Evolutionary conservation across 2,329 filamentous ascomycete species (phyloP).

Genomic region (Ophiostoma sp.): DNA sequence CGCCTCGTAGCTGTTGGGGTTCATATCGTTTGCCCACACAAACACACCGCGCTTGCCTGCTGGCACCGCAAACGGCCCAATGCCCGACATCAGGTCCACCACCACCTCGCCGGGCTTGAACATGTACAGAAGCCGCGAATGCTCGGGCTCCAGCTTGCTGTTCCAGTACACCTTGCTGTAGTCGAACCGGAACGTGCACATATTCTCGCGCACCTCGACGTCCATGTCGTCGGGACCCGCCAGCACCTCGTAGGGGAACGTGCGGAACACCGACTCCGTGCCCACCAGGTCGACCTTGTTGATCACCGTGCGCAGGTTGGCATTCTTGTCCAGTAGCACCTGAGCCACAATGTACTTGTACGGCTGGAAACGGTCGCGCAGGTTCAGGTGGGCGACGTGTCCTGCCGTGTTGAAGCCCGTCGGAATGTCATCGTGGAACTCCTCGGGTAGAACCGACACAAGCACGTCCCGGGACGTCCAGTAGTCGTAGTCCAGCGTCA

Average conservation of each 20-base stretch:
- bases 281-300: slow-evolving; percentile 93
- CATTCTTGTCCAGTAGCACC: slow-evolving; percentile 86
- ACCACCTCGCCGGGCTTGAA: slow-evolving; percentile 85
- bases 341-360: slow-evolving; percentile 83
- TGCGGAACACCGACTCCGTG: slow-evolving; percentile 76
- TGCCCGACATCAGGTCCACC: slow-evolving; percentile 94
- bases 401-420: slow-evolving; percentile 83
- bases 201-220: slow-evolving; percentile 74
- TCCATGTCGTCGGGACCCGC: slow-evolving; percentile 75
- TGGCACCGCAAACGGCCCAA: slow-evolving; percentile 90
- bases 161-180: slow-evolving; percentile 99
- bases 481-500: slow-evolving; percentile 74
- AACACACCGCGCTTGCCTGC: slow-evolving; percentile 86
- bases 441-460: slow-evolving; percentile 70
- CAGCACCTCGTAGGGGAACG: slow-evolving; percentile 87
- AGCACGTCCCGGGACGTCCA: slow-evolving; percentile 91
- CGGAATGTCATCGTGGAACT: slow-evolving; percentile 73
- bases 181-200: slow-evolving; percentile 86
- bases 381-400: slow-evolving; percentile 89
- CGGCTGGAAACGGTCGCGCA: slow-evolving; percentile 73
- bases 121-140: slow-evolving; percentile 67
- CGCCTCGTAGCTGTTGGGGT: slow-evolving; percentile 75
- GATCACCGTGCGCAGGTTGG: slow-evolving; percentile 77
- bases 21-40: slow-evolving; percentile 95
- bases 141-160: slow-evolving; percentile 81